Conservation (phyloP, 371 early-diverging fungal genomes). For the Mortierella sp. region DNA sequence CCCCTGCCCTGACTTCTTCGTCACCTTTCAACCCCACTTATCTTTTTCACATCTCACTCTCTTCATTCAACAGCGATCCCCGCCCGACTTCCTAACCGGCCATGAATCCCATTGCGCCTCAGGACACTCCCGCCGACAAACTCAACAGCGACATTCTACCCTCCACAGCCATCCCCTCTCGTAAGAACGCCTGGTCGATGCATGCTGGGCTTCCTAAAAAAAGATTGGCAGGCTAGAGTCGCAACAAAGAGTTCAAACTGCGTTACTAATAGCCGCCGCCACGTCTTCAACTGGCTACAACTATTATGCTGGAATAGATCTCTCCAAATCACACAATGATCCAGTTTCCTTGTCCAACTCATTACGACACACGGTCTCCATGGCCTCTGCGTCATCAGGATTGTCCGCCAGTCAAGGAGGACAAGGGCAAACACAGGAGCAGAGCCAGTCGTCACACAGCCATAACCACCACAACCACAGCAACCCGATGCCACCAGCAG, state of each 20-base stretch:
- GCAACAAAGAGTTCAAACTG: neutral
- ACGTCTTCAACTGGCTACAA: neutral
- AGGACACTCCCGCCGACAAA: neutral
- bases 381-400: conserved; percentile 3
- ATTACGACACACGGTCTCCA: neutral
- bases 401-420: neutral
- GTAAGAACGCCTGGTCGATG: neutral
- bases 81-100: conserved; percentile 8
- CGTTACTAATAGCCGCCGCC: neutral
- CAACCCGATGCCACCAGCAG: conserved; percentile 18
- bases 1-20: neutral
- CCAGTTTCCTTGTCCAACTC: neutral
- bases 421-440: neutral
- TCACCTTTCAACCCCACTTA: neutral
- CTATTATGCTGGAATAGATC: neutral
- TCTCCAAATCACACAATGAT: neutral
- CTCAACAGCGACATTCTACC: neutral
- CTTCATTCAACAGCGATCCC: neutral
- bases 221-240: neutral
- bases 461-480: conserved; percentile 18
- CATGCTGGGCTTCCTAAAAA: neutral
- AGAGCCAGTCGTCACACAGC: conserved; percentile 5
- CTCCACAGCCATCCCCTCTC: neutral
- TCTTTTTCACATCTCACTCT: neutral
- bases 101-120: conserved; percentile 9